Conservation (phyloP, 2,329 filamentous ascomycete species). For the Paraphaeosphaeria minitans region DNA sequence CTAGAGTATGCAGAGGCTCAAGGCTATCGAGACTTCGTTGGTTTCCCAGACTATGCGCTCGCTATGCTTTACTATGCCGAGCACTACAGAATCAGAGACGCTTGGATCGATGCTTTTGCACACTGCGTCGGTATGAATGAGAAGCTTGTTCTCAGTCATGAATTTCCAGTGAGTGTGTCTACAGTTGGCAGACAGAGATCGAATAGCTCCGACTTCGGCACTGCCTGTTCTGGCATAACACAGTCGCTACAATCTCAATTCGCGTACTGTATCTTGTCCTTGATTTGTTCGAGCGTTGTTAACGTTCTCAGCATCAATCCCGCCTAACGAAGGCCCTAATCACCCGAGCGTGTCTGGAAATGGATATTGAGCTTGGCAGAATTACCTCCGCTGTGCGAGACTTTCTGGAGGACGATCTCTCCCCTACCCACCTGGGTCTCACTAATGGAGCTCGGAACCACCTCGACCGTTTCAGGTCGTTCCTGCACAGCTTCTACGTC, state of each 20-base stretch:
- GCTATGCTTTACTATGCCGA: slow-evolving; percentile 72
- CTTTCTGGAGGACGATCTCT: slow-evolving; percentile 75
- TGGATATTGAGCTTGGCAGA: slow-evolving; percentile 66
- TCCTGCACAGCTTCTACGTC: slow-evolving; percentile 69
- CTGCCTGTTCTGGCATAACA: neutral
- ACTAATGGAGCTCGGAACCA: slow-evolving; percentile 66
- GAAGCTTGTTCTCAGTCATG: slow-evolving; percentile 59
- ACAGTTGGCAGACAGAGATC: neutral
- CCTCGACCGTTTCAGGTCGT: slow-evolving; percentile 73
- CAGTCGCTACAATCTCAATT: neutral
- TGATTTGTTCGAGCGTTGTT: slow-evolving; percentile 7
- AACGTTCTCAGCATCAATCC: slow-evolving; percentile 42
- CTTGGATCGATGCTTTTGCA: slow-evolving; percentile 75
- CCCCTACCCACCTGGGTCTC: slow-evolving; percentile 68
- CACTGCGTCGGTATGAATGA: slow-evolving; percentile 82
- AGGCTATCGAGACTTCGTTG: slow-evolving; percentile 71
- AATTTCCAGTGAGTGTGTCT: slow-evolving; percentile 62
- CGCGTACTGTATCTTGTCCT: neutral
- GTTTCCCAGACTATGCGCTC: slow-evolving; percentile 70
- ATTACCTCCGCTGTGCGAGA: slow-evolving; percentile 64
- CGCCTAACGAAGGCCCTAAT: slow-evolving; percentile 68
- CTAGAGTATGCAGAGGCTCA: slow-evolving; percentile 69
- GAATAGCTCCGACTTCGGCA: neutral
- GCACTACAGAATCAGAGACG: slow-evolving; percentile 63
- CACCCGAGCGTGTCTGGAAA: slow-evolving; percentile 64